Evolutionary conservation across 2,329 filamentous ascomycete species (phyloP), one percentile per base, ranked within the genome.

Genomic region (Thelonectria rubi): DNA sequence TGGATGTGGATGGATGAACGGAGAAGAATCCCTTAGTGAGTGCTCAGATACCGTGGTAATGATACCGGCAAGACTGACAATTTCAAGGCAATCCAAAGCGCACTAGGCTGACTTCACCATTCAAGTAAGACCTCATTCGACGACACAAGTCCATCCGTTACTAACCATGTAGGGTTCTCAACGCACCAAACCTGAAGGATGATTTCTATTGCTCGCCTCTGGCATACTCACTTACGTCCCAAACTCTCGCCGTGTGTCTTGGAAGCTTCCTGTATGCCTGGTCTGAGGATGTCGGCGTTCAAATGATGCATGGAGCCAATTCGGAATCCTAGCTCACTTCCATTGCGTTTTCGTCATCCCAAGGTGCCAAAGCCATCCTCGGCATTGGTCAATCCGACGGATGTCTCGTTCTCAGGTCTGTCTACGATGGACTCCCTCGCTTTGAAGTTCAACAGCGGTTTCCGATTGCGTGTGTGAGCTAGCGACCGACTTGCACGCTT

Each of bases 151-250:
- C 56, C 30, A n/a, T 11, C 12, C 8, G 55, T 46, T 45, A 73
- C 84, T 58, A 82, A 71, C 60, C 21, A 10, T 14, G 3, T 64
- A 91, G 88, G 78, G 91, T 97, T 7, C 83, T 99, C 5, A 93
- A 97, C 78, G 94, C 94, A 9, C 93, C 94, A 3, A 87, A 88
- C 53, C 82, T 98, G n/a, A 88, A 93, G 58, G 93, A 98, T 71
- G 94, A 99, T 76, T 99, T 94, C 75, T 99, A 99, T 75, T 97
- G 93, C 78, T 95, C 94, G 0, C 84, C 94, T 2, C 83, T 99
- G 55, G 93, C 95, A 10, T 98, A 97, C 75, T 97, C 91, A 0
- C 77, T 84, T 42, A 91, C 86, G 8, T 86, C 88, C 52, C 86
- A 91, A 55, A 91, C 90, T 14, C 84, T 99, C 15, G 94, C 93